A percentile compares a stretch with the other conserved stretches of the same genome.
These are phyloP conservation scores for Penicillium vulpinum DNA, from an alignment of 2,329 filamentous ascomycete species.

Conservation along the genomic window DNA sequence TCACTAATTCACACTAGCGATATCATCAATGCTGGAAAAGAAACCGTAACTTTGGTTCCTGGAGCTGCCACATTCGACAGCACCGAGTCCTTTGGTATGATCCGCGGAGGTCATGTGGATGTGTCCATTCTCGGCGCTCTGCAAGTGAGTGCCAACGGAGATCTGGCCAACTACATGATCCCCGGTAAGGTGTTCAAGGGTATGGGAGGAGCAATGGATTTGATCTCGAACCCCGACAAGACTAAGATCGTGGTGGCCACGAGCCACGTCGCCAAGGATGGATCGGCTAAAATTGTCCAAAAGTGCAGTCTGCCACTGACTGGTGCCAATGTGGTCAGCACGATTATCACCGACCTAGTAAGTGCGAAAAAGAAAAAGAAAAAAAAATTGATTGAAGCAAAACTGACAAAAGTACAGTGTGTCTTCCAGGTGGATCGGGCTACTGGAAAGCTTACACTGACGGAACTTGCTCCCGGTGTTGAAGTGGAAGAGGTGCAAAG, in stretches of 20 bases:
- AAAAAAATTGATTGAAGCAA: not conserved
- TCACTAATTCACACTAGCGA: constrained; percentile 48
- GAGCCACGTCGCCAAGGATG: constrained; percentile 69
- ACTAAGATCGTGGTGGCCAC: constrained; percentile 73
- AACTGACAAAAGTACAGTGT: constrained; percentile 52
- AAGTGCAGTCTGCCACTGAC: constrained; percentile 65
- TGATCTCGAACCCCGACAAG: constrained; percentile 68
- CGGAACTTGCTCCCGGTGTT: constrained; percentile 69
- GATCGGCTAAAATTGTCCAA: constrained; percentile 65
- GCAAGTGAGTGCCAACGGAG: constrained; percentile 75
- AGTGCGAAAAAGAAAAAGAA: constrained; percentile 43
- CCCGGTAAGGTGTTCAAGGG: constrained; percentile 84
- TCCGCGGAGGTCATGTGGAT: constrained; percentile 78
- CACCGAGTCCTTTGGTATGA: constrained; percentile 83
- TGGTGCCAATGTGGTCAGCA: constrained; percentile 66
- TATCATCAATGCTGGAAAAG: constrained; percentile 83
- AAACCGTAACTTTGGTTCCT: constrained; percentile 76
- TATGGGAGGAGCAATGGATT: constrained; percentile 78
- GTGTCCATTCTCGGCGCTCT: constrained; percentile 81
- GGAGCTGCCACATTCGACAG: constrained; percentile 78
- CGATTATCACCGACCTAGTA: constrained; percentile 72
- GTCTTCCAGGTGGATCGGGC: constrained; percentile 72
- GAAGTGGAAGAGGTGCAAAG: constrained; percentile 66
- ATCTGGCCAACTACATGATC: constrained; percentile 88
- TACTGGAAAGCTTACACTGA: constrained; percentile 52